Evolutionary conservation across 805 yeast species (phyloP).

Genomic region (Lipomyces anomalus): DNA sequence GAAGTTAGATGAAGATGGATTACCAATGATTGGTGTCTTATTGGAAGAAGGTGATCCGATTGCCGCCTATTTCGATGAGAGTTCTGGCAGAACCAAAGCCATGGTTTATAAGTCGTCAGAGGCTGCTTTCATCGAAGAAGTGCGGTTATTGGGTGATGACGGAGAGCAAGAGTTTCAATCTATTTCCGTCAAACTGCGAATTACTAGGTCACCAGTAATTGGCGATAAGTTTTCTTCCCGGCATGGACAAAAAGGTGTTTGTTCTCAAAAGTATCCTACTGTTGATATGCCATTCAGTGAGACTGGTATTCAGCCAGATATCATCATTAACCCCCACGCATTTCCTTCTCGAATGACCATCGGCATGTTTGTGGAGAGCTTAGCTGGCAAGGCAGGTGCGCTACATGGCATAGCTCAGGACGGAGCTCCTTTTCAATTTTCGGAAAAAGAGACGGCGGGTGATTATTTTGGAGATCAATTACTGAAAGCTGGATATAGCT

Average conservation of each 20-base stretch:
- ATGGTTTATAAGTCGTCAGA: constrained; percentile 92
- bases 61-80: constrained; percentile 87
- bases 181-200: constrained; percentile 80
- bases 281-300: constrained; percentile 96
- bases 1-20: constrained; percentile 84
- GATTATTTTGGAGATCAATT: constrained; percentile 96
- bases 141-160: constrained; percentile 85
- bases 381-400: constrained; percentile 99
- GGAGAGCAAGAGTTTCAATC: constrained; percentile 73
- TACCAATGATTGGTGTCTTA: constrained; percentile 80
- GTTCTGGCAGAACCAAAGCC: constrained; percentile 80
- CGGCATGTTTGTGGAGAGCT: constrained; percentile 97
- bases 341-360: constrained; percentile 99
- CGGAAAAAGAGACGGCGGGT: constrained; percentile 91
- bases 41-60: constrained; percentile 96
- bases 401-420: constrained; percentile 97
- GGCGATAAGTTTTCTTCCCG: constrained; percentile 98
- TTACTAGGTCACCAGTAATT: constrained; percentile 86
- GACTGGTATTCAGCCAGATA: constrained; percentile 94
- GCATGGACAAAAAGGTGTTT: constrained; percentile 98
- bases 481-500: constrained; percentile 81
- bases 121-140: constrained; percentile 93
- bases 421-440: constrained; percentile 92
- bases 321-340: constrained; percentile 97
- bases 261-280: constrained; percentile 97